Conservation (phyloP, 495 filamentous ascomycete species). For the Trichoderma asperelloides region DNA sequence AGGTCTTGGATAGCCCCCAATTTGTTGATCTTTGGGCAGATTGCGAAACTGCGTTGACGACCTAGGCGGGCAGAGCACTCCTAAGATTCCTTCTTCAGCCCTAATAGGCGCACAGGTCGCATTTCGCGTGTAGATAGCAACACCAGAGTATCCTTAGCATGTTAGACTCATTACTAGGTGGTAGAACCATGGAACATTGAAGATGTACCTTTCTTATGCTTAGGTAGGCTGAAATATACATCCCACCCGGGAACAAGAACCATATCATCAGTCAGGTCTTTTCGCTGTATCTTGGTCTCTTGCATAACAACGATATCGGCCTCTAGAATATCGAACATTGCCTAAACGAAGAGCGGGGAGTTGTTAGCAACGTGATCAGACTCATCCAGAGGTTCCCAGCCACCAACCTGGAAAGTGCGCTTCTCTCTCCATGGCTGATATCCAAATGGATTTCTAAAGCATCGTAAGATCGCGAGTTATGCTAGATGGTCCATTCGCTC, state of each 20-base stretch:
- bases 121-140: slow-evolving; percentile 91
- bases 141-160: slow-evolving; percentile 73
- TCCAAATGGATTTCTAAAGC: slow-evolving; percentile 73
- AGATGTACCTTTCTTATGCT: slow-evolving; percentile 77
- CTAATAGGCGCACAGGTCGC: slow-evolving; percentile 78
- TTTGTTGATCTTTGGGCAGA: slow-evolving; percentile 66
- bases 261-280: slow-evolving; percentile 93
- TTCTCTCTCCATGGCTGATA: slow-evolving; percentile 91
- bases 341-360: slow-evolving; percentile 18
- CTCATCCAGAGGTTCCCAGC: not conserved
- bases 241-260: slow-evolving; percentile 94
- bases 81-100: slow-evolving; percentile 89
- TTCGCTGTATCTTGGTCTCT: slow-evolving; percentile 92
- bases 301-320: slow-evolving; percentile 94
- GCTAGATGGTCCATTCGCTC: not conserved
- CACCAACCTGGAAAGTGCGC: slow-evolving; percentile 66
- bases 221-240: slow-evolving; percentile 88
- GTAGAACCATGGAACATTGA: not conserved
- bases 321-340: slow-evolving; percentile 91
- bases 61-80: slow-evolving; percentile 67
- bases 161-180: slow-evolving; percentile 20
- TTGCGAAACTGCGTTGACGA: slow-evolving; percentile 66
- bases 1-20: slow-evolving; percentile 79
- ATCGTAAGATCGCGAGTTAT: slow-evolving; percentile 18
- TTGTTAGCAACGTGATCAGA: not conserved